phyloP scores from a whole-genome alignment of 2,329 filamentous ascomycete species.

The Ceratocystis variospora region DNA sequence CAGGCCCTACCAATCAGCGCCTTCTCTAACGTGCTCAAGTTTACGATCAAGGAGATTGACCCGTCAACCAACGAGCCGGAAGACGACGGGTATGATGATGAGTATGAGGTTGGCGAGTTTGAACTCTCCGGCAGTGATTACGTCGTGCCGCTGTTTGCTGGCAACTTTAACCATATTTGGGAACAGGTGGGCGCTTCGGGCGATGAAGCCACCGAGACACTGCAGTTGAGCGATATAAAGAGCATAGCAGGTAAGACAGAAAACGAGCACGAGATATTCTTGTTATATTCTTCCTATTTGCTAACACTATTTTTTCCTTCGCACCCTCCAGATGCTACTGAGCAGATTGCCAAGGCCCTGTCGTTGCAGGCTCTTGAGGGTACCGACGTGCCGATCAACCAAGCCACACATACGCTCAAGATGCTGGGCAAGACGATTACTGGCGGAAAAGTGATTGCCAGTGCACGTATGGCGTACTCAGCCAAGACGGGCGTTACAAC shows the following conservation, averaged over 20 bases:
- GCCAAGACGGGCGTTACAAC: slow-evolving; percentile 88
- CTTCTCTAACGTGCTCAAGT: slow-evolving; percentile 89
- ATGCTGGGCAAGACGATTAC: slow-evolving; percentile 88
- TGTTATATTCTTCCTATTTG: background rate
- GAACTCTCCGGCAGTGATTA: slow-evolving; percentile 88
- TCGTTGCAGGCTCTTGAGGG: slow-evolving; percentile 90
- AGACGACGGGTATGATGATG: slow-evolving; percentile 85
- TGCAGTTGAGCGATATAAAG: slow-evolving; percentile 78
- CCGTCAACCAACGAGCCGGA: slow-evolving; percentile 87
- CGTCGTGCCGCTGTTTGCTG: slow-evolving; percentile 80
- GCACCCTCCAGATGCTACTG: slow-evolving; percentile 62
- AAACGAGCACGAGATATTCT: background rate
- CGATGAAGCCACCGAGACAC: slow-evolving; percentile 80
- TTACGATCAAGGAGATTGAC: slow-evolving; percentile 96
- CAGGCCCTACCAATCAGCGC: slow-evolving; percentile 61
- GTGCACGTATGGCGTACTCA: slow-evolving; percentile 85
- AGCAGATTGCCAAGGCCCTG: slow-evolving; percentile 72
- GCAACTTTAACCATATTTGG: slow-evolving; percentile 93
- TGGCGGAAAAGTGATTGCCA: slow-evolving; percentile 76
- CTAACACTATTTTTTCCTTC: slow-evolving; percentile 22
- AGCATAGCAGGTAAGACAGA: slow-evolving; percentile 67
- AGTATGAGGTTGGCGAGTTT: slow-evolving; percentile 91
- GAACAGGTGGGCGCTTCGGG: slow-evolving; percentile 80
- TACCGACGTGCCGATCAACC: slow-evolving; percentile 77
- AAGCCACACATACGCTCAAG: slow-evolving; percentile 86